These are phyloP conservation scores for Saccharomyces pastorianus DNA, from an alignment of 1,139 yeast species.

Conservation along the genomic window DNA sequence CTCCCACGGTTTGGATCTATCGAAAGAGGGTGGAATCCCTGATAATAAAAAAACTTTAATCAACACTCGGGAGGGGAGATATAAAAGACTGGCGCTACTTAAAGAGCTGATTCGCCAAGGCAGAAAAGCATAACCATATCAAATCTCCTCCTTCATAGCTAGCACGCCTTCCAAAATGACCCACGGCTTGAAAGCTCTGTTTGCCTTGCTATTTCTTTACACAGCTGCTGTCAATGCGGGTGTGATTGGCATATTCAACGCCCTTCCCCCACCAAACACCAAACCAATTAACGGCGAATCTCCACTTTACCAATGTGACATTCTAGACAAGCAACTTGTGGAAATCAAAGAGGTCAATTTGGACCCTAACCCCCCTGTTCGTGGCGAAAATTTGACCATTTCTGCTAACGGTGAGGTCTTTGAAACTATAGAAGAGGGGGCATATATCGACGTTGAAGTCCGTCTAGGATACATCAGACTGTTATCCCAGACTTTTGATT, in stretches of 20 bases:
- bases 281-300: conserved; percentile 87
- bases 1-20: neutral
- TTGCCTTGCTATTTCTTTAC: neutral
- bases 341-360: conserved; percentile 52
- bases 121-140: neutral
- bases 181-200: neutral
- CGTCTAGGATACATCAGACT: conserved; percentile 85
- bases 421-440: conserved; percentile 61
- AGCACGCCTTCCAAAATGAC: neutral
- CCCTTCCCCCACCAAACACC: conserved; percentile 19
- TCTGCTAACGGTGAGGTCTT: conserved; percentile 59
- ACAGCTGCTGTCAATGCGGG: neutral
- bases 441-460: conserved; percentile 90
- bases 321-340: conserved; percentile 52
- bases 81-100: neutral
- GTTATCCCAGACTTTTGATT: conserved; percentile 76
- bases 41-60: neutral
- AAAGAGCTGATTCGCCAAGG: neutral
- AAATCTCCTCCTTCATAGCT: neutral
- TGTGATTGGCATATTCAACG: neutral
- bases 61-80: neutral
- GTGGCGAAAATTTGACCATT: conserved; percentile 74
- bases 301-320: conserved; percentile 73
- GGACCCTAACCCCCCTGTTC: conserved; percentile 79
- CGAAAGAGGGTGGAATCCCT: neutral